Evolutionary conservation across 1,284 basidiomycete species (phyloP), one percentile per base, ranked within the genome.

Genomic region (Psilocybe mexicana): DNA sequence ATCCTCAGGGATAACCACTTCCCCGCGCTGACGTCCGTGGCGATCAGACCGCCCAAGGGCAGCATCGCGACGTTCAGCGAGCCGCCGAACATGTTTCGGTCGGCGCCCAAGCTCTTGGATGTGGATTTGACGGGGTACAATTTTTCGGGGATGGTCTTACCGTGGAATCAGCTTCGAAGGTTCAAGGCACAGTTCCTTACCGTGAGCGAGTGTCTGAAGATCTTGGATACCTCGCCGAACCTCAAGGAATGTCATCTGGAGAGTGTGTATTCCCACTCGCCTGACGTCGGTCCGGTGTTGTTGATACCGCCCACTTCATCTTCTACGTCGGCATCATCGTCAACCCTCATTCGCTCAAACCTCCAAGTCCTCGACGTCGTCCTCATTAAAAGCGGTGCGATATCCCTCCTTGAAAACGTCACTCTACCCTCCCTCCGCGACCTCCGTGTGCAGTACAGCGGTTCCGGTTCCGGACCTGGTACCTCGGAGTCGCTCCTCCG

Each of bases 91-190:
- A 68, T 68, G 52, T 64, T 68, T 48, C 48, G 56, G 2, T 54
- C 58, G 5, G 57, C 63, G 5, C 65, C 67, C 1, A 56, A 57
- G 26, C 53, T 68, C 7, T 45, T 55, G 24, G 59, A 63, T 44
- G 61, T 68, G 4, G 65, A 65, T 35, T 45, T 68, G 30, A 58
- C 58, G 10, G 67, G 67, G 6, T 66, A 66, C 46, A 63, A 65
- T 47, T 66, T 63, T 53, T 60, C 65, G 10, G 55, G 60, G 0
- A 64, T 64, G 59, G 49, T 54, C 3, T 55, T 68, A 11, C 64
- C 65, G 25, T 67, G 65, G 64, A 55, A 55, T 7, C 63, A 64
- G 43, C 48, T 66, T 2, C 54, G 57, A 14, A 36, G 55, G 33
- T 66, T 67, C 53, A 62, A 60, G 40, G 63, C 63, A 1, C 63